Evolutionary conservation across 805 yeast species (phyloP), one percentile per base, ranked within the genome.

Genomic region (Clavispora phyllophila): DNA sequence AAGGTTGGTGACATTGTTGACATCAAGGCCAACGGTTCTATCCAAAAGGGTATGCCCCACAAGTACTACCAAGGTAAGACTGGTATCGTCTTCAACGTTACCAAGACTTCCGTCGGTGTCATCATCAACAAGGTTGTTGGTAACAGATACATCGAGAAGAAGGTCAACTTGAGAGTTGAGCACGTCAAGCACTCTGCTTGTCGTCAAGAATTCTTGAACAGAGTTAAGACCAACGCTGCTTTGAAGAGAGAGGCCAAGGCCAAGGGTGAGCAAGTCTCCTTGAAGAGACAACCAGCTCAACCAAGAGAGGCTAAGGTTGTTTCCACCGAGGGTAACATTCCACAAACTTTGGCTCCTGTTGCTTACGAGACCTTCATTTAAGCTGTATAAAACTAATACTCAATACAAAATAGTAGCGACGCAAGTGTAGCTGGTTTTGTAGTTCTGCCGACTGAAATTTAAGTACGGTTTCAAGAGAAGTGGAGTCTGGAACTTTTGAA

Each of bases 41-140:
- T 90, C 82, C 98, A 93, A 75, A 90, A 91, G 85, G 97, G 98
- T 87, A 88, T 93, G 96, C 99, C 99, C 74, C 96, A 88, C 89
- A 93, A 93, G 82, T 90, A 81, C 86, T 93, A 93, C 96, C 97
- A 93, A 83, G 99, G 99, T 78, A 93, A 90, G 84, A 93, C 99
- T 60, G 99, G 99, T 84, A 87, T 93, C 63, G 82, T 93, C 58
- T 93, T 82, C 96, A 93, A 93, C 84, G 95, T 93, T 61, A 91
- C 99, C 85, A 93, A 87, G 83, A 77, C 96, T 54, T 79, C 99
- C 56, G 98, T 93, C 58, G 99, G 99, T 85, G 93, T 93, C 63
- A 87, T 93, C 68, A 75, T 93, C 72, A 86, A 93, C 95, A 93
- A 93, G 86, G 82, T 90, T 73, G 98, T 93, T 65, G 97, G 98